Evolutionary conservation across 768 basidiomycete species (phyloP).

Genomic region (Clitopilus passeckerianus): DNA sequence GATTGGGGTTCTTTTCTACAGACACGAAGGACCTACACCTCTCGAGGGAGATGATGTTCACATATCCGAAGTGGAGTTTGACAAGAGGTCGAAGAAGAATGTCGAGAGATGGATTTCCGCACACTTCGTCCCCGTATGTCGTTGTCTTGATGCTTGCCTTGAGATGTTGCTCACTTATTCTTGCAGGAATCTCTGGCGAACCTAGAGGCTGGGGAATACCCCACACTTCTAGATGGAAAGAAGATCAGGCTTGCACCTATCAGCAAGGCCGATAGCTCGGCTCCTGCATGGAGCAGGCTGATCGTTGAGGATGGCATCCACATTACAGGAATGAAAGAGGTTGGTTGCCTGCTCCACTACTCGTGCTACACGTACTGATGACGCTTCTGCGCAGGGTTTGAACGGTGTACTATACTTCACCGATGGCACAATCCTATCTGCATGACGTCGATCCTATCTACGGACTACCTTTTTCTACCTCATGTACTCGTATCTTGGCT

Average conservation of each 20-base stretch:
- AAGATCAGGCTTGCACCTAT: constrained; percentile 48
- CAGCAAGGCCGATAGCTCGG: constrained; percentile 25
- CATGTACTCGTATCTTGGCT: constrained; percentile 4
- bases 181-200: constrained; percentile 42
- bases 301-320: constrained; percentile 49
- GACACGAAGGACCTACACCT: constrained; percentile 52
- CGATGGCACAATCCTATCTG: constrained; percentile 41
- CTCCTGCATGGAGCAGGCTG: constrained; percentile 55
- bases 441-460: constrained; percentile 10
- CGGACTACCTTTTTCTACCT: background rate
- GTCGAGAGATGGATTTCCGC: constrained; percentile 79
- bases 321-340: constrained; percentile 62
- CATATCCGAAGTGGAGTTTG: constrained; percentile 66
- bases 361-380: background rate
- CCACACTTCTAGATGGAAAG: constrained; percentile 56
- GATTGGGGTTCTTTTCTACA: constrained; percentile 19
- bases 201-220: constrained; percentile 39
- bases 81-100: constrained; percentile 54
- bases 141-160: background rate
- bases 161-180: background rate
- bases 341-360: constrained; percentile 16
- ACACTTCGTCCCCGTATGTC: constrained; percentile 74
- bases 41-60: constrained; percentile 35
- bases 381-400: constrained; percentile 29
- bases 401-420: constrained; percentile 59